phyloP scores from a whole-genome alignment of 163 green algal genomes.

The Scenedesmus sp. region DNA sequence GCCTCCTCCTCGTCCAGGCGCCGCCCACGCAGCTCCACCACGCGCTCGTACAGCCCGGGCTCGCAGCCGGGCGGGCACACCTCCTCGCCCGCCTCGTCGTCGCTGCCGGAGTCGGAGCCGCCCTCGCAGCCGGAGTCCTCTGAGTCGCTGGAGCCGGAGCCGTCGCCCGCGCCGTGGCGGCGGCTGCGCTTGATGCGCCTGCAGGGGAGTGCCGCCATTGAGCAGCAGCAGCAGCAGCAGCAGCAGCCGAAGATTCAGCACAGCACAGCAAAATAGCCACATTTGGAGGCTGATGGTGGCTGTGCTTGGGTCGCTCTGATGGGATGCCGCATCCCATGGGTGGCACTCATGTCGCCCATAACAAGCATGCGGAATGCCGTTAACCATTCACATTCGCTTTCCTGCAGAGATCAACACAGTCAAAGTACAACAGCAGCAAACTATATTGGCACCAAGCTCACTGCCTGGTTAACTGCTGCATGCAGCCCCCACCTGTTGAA shows the following conservation, averaged over 20 bases:
- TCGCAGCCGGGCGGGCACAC: constrained; percentile 83
- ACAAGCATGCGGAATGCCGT: too few species aligned
- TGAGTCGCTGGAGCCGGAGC: constrained; percentile 52
- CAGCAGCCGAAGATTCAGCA: neutral
- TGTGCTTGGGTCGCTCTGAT: too few species aligned
- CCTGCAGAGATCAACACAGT: too few species aligned
- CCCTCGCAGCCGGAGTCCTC: constrained; percentile 63
- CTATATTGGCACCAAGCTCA: too few species aligned
- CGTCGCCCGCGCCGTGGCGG: constrained; percentile 31
- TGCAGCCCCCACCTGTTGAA: constrained; percentile 63
- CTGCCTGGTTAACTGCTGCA: too few species aligned
- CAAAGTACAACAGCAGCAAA: too few species aligned
- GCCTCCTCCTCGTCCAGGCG: constrained; percentile 84
- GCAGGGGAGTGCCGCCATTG: neutral
- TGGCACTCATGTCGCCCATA: neutral
- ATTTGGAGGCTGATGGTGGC: too few species aligned
- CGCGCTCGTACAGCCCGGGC: constrained; percentile 77
- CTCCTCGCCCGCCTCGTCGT: constrained; percentile 74
- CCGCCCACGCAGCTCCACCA: constrained; percentile 83
- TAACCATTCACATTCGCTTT: too few species aligned
- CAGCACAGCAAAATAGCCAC: neutral
- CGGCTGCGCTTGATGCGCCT: constrained; percentile 78
- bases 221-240: neutral
- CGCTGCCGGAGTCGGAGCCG: constrained; percentile 67
- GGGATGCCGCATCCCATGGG: too few species aligned